Conservation (phyloP, 2,329 filamentous ascomycete genomes). For the Tolypocladium cylindrosporum region DNA sequence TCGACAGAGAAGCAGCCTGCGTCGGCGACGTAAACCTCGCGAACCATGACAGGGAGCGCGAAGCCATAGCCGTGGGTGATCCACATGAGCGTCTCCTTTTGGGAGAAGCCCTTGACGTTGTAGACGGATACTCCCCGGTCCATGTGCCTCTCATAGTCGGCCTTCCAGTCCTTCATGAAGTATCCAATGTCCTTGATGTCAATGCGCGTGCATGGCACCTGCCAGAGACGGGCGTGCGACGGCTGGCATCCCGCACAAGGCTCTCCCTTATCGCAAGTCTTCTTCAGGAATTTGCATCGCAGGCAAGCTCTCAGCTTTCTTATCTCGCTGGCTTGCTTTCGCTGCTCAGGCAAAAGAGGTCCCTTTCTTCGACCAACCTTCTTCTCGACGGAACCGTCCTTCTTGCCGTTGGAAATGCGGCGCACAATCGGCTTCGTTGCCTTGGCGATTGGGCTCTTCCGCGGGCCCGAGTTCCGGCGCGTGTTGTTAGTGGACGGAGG, state of each 20-base stretch:
- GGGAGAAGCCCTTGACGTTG: conserved; percentile 80
- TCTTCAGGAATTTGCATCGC: conserved; percentile 97
- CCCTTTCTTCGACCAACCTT: conserved; percentile 85
- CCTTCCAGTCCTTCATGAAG: conserved; percentile 99
- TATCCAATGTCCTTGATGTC: conserved; percentile 98
- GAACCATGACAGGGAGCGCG: conserved; percentile 83
- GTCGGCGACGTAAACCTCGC: conserved; percentile 85
- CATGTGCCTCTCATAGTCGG: conserved; percentile 87
- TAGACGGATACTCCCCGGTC: conserved; percentile 80
- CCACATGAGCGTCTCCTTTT: conserved; percentile 66
- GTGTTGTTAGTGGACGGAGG: conserved; percentile 50
- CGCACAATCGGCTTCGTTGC: conserved; percentile 73
- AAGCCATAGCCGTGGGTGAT: conserved; percentile 96
- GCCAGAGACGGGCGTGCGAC: conserved; percentile 90
- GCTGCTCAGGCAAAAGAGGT: conserved; percentile 82
- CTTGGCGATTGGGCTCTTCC: conserved; percentile 73
- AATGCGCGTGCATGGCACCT: conserved; percentile 93
- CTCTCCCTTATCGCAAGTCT: conserved; percentile 96
- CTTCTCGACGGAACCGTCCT: conserved; percentile 73
- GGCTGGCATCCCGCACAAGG: conserved; percentile 93
- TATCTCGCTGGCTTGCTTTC: conserved; percentile 94
- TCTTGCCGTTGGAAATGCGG: conserved; percentile 67
- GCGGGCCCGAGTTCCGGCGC: conserved; percentile 59
- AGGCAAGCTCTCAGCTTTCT: conserved; percentile 88
- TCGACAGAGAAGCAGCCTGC: conserved; percentile 89